phyloP scores from a whole-genome alignment of 495 filamentous ascomycete species.

The Penicillium malachiteum region DNA sequence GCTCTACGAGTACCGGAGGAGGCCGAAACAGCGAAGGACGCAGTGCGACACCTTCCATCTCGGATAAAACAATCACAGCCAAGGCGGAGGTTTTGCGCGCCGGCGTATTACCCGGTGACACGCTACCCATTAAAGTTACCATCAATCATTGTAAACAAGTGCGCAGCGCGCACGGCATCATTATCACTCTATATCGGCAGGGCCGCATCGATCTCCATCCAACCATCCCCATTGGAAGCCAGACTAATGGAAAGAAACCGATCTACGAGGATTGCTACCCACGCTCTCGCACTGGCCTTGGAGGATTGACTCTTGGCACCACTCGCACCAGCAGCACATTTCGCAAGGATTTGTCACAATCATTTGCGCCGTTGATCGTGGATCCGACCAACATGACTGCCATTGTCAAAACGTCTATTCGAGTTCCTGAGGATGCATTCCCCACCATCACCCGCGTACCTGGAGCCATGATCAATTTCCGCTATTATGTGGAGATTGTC shows the following conservation, averaged over 20 bases:
- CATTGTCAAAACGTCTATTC: slow-evolving; percentile 73
- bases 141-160: slow-evolving; percentile 85
- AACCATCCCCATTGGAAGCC: slow-evolving; percentile 58
- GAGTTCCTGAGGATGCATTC: slow-evolving; percentile 87
- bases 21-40: slow-evolving; percentile 43
- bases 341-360: slow-evolving; percentile 88
- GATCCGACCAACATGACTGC: slow-evolving; percentile 76
- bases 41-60: slow-evolving; percentile 40
- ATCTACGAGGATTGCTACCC: slow-evolving; percentile 83
- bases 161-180: slow-evolving; percentile 86
- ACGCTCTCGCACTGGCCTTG: slow-evolving; percentile 67
- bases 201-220: slow-evolving; percentile 89
- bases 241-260: slow-evolving; percentile 61
- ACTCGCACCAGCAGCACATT: slow-evolving; percentile 82
- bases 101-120: slow-evolving; percentile 84
- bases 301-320: slow-evolving; percentile 77
- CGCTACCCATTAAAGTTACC: slow-evolving; percentile 72
- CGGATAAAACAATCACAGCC: slow-evolving; percentile 74
- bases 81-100: slow-evolving; percentile 80
- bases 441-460: slow-evolving; percentile 89
- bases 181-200: slow-evolving; percentile 88
- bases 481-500: slow-evolving; percentile 89
- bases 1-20: slow-evolving; percentile 36
- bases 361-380: slow-evolving; percentile 80
- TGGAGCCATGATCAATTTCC: slow-evolving; percentile 88